Evolutionary conservation across 306 rosid species (phyloP), one percentile per base, ranked within the genome.

Genomic region (Pyrus betulifolia): DNA sequence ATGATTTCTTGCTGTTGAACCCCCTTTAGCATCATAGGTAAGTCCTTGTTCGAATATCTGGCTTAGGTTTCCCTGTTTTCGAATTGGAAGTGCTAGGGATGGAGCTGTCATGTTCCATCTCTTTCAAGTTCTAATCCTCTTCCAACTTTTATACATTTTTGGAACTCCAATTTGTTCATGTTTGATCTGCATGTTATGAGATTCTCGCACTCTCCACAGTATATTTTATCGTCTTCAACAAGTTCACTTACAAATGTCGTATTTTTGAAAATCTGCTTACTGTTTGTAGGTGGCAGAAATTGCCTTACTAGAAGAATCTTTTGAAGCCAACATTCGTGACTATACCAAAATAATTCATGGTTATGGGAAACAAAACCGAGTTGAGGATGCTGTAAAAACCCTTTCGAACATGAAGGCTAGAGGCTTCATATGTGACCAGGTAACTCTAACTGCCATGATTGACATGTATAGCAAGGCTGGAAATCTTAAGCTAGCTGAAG

Each of bases 391-490:
- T 27, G 92, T 90, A 81, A 85, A 72, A 59, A 81, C 83, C 69
- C 87, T 94, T 28, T 71, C 61, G 33, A 63, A 74, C 75, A 90
- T 94, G 95, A 90, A 88, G 82, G 79, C 81, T 77, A 89, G 80
- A 68, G 97, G 92, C 35, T 85, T 89, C 64, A 49, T 86, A 67
- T 90, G 83, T 80, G 98, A 94, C 80, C 97, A 94, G 74, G 87
- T 94, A 45, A 89, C 83, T 45, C 84, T 94, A 61, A 94, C 97
- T 30, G 68, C 98, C 55, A 87, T 94, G 89, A 72, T 94, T 75
- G 77, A 94, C 88, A 89, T 92, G 81, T 89, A 87, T 72, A 90
- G 98, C 89, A 94, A 92, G 79, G 93, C 91, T 4, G 96, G 90
- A 60, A 62, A 82, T 81, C 89, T 89, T 70, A 85, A 84, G 69